phyloP scores from a whole-genome alignment of 2,329 filamentous ascomycete genomes.

The Parastagonospora nodorum region DNA sequence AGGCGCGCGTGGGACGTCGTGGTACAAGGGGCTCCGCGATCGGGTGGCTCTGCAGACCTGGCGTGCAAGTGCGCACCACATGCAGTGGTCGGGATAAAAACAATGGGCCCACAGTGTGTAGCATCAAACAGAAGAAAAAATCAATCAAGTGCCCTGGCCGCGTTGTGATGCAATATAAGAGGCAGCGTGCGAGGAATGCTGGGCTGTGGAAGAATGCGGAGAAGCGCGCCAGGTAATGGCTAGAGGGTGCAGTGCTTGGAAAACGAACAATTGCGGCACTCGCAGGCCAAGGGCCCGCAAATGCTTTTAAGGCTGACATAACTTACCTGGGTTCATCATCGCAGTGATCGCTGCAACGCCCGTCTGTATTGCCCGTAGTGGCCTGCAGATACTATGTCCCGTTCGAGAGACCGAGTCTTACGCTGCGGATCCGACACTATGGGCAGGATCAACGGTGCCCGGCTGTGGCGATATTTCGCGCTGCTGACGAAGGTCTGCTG shows the following conservation, averaged over 20 bases:
- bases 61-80: slow-evolving; percentile 41
- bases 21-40: slow-evolving; percentile 43
- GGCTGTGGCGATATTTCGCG: slow-evolving; percentile 32
- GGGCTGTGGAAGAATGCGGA: slow-evolving; percentile 44
- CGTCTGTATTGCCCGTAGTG: slow-evolving; percentile 24
- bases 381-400: slow-evolving; percentile 20
- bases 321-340: slow-evolving; percentile 49
- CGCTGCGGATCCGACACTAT: slow-evolving; percentile 30
- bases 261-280: slow-evolving; percentile 28
- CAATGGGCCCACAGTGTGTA: slow-evolving; percentile 36
- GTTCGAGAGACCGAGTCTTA: slow-evolving; percentile 30
- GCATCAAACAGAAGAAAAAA: slow-evolving; percentile 26
- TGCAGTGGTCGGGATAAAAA: slow-evolving; percentile 33
- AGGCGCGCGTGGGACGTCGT: slow-evolving; percentile 40
- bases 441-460: slow-evolving; percentile 32
- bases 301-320: slow-evolving; percentile 43
- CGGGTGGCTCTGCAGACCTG: slow-evolving; percentile 33
- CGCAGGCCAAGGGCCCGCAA: slow-evolving; percentile 28
- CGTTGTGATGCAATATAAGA: slow-evolving; percentile 37
- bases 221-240: slow-evolving; percentile 41
- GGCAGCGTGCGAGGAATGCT: slow-evolving; percentile 37
- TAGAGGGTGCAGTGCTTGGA: slow-evolving; percentile 32
- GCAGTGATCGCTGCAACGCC: slow-evolving; percentile 27
- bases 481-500: slow-evolving; percentile 25
- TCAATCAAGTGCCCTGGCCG: slow-evolving; percentile 24